phyloP scores from a whole-genome alignment of 2,329 filamentous ascomycete species.

The Exophiala mesophila region DNA sequence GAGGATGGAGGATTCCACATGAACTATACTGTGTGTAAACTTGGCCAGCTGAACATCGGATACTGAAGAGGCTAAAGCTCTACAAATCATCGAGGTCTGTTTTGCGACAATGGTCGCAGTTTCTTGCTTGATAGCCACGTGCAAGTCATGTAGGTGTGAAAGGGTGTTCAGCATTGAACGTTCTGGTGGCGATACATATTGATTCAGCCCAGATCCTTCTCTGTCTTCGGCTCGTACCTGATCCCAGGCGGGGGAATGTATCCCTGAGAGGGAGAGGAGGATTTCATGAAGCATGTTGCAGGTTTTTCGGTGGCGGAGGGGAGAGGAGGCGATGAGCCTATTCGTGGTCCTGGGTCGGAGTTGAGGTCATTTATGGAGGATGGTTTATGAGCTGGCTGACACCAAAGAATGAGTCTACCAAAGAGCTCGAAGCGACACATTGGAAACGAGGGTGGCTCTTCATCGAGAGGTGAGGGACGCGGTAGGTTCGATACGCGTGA shows the following conservation, averaged over 20 bases:
- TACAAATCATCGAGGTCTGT: constrained; percentile 78
- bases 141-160: constrained; percentile 70
- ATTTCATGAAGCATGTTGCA: constrained; percentile 95
- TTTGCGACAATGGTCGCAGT: constrained; percentile 62
- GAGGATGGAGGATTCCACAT: constrained; percentile 76
- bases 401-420: constrained; percentile 40
- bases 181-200: constrained; percentile 66
- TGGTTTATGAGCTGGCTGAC: constrained; percentile 32
- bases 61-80: constrained; percentile 77
- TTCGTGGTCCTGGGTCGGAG: constrained; percentile 13
- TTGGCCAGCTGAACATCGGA: constrained; percentile 66
- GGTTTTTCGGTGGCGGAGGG: background rate
- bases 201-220: constrained; percentile 47
- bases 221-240: constrained; percentile 50
- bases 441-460: constrained; percentile 17
- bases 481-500: too few species aligned
- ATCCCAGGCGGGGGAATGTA: constrained; percentile 72
- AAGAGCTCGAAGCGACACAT: constrained; percentile 47
- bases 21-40: constrained; percentile 78
- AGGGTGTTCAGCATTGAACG: constrained; percentile 73
- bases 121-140: constrained; percentile 65
- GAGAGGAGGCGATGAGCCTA: too few species aligned
- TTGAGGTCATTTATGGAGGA: constrained; percentile 8
- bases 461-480: too few species aligned
- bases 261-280: constrained; percentile 89